These are phyloP conservation scores for Trametes versicolor DNA, from an alignment of 1,284 basidiomycete genomes.

Conservation along the genomic window DNA sequence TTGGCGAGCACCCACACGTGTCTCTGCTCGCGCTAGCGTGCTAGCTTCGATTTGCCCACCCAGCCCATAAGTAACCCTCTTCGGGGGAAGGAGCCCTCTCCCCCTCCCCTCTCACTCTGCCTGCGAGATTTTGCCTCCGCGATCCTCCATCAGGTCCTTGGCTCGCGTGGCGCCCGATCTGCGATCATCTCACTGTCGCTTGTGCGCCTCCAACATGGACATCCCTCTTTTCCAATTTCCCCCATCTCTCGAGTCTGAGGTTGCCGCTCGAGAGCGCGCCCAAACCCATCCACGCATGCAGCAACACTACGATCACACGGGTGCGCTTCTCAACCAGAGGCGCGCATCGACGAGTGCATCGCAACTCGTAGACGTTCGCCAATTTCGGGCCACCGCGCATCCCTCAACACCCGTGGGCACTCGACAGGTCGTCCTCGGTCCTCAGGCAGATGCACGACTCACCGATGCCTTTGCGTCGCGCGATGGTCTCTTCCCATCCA, in stretches of 20 bases:
- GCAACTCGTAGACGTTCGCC: background rate
- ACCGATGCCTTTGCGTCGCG: background rate
- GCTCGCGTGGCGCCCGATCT: slow-evolving; percentile 22
- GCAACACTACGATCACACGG: slow-evolving; percentile 10
- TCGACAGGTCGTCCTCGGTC: background rate
- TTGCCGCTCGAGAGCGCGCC: slow-evolving; percentile 2
- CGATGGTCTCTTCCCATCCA: background rate
- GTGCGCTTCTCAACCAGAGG: background rate
- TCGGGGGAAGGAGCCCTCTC: slow-evolving; percentile 1
- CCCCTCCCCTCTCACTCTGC: background rate
- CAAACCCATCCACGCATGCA: background rate
- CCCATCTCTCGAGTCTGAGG: slow-evolving; percentile 28
- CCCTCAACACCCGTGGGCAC: background rate
- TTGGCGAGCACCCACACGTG: slow-evolving; percentile 13
- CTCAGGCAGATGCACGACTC: background rate
- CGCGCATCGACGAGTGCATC: background rate
- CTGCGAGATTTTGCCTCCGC: slow-evolving; percentile 16
- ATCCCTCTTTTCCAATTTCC: slow-evolving; percentile 35
- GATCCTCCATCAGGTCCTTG: slow-evolving; percentile 4
- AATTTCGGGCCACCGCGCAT: background rate
- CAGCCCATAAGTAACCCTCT: slow-evolving; percentile 10
- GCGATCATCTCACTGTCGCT: slow-evolving; percentile 19
- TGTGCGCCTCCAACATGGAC: slow-evolving; percentile 1
- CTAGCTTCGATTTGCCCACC: slow-evolving; percentile 8
- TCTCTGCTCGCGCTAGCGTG: slow-evolving; percentile 13